phyloP scores from a whole-genome alignment of 768 basidiomycete genomes.

The Neoboletus subvelutipes region DNA sequence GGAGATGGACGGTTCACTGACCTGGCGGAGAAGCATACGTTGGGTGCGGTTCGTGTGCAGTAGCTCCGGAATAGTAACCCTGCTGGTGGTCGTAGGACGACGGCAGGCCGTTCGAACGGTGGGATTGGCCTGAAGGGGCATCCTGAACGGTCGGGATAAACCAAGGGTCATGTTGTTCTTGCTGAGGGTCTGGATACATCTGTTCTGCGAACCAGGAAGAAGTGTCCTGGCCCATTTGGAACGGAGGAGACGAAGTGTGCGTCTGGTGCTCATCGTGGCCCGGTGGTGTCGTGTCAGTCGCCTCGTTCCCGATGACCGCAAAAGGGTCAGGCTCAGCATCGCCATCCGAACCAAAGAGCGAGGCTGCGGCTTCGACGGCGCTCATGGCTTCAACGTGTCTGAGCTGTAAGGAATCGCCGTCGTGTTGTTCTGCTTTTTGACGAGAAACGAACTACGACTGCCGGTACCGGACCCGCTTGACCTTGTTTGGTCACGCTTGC shows the following conservation, averaged over 20 bases:
- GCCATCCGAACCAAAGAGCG: conserved; percentile 66
- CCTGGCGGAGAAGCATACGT: conserved; percentile 21
- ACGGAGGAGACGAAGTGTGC: conserved; percentile 24
- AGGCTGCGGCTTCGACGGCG: conserved; percentile 74
- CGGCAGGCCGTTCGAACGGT: conserved; percentile 8
- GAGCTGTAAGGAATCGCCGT: conserved; percentile 10
- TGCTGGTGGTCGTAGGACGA: conserved; percentile 31
- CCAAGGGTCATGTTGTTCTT: conserved; percentile 29
- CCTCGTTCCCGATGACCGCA: conserved; percentile 51
- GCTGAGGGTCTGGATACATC: conserved; percentile 28
- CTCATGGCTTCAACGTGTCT: conserved; percentile 49
- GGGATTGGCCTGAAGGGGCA: conserved; percentile 13
- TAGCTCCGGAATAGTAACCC: conserved; percentile 32
- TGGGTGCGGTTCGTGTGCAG: conserved; percentile 24
- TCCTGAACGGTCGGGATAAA: conserved; percentile 22
- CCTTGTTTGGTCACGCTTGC: conserved; percentile 32
- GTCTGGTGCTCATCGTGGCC: conserved; percentile 24
- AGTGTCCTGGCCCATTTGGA: conserved; percentile 35
- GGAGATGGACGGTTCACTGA: conserved; percentile 14
- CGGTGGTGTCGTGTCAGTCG: conserved; percentile 31
- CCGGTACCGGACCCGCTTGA: conserved; percentile 1
- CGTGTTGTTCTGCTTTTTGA: conserved; percentile 15
- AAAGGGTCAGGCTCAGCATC: conserved; percentile 65
- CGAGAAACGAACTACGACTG: background rate
- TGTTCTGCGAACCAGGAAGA: conserved; percentile 41